Evolutionary conservation across 2,329 filamentous ascomycete genomes (phyloP).

Genomic region (Trichoderma koningii): DNA sequence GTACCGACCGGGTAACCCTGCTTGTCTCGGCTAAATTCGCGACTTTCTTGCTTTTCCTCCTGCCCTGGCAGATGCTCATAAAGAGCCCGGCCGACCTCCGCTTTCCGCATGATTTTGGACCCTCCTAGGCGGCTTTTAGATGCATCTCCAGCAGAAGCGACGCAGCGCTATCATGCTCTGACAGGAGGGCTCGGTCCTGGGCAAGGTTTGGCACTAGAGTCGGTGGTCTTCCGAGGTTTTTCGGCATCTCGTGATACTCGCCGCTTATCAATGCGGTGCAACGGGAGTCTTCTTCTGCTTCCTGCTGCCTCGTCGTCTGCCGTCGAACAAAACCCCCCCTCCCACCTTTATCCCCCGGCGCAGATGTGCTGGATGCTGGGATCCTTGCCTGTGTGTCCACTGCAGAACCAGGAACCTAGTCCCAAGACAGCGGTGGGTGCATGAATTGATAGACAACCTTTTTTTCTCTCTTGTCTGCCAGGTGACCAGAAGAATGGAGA

Average conservation of each 20-base stretch:
- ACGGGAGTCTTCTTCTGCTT: background rate
- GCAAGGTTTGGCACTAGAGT: background rate
- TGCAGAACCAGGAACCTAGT: conserved; percentile 19
- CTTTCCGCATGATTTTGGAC: conserved; percentile 19
- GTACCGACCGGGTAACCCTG: conserved; percentile 7
- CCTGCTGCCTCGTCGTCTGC: background rate
- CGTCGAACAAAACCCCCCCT: background rate
- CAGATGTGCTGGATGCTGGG: conserved; percentile 1
- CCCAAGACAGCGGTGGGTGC: conserved; percentile 25
- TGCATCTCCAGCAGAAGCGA: conserved; percentile 16
- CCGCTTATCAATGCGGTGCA: conserved; percentile 19
- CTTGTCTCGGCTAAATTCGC: conserved; percentile 23
- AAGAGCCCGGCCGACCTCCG: conserved; percentile 12
- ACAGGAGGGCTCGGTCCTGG: background rate
- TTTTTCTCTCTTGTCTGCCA: conserved; percentile 3
- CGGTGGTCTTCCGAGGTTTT: background rate
- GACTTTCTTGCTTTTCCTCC: background rate
- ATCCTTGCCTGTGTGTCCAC: conserved; percentile 16
- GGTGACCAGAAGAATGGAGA: conserved; percentile 8
- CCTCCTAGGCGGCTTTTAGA: conserved; percentile 8
- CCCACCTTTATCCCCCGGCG: background rate
- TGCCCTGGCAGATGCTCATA: background rate
- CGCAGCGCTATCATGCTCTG: background rate
- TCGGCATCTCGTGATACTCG: conserved; percentile 12
- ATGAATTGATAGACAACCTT: conserved; percentile 21